Conservation (phyloP, 495 filamentous ascomycete species). For the Neurospora tetraspora region DNA sequence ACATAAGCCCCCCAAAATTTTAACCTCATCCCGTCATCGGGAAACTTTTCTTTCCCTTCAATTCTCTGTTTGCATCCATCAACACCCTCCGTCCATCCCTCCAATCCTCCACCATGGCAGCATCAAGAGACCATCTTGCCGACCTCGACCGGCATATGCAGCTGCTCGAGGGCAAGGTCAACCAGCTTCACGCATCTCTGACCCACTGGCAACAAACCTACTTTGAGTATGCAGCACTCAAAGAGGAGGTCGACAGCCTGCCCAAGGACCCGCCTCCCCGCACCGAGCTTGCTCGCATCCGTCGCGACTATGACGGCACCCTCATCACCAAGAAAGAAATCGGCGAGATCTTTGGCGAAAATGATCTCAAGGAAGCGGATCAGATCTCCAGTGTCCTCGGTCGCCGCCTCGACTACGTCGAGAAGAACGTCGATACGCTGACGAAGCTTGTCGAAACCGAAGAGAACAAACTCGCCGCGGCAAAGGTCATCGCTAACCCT, state of each 20-base stretch:
- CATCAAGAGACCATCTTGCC: conserved; percentile 35
- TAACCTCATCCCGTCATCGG: background rate
- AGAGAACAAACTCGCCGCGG: conserved; percentile 55
- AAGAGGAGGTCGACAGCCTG: conserved; percentile 58
- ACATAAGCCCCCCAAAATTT: background rate
- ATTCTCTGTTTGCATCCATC: background rate
- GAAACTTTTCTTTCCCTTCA: background rate
- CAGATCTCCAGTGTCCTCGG: conserved; percentile 63
- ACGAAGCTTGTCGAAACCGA: conserved; percentile 57
- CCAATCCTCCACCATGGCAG: conserved; percentile 12
- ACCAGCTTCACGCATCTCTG: conserved; percentile 64
- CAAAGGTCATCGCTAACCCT: conserved; percentile 32
- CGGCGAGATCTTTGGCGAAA: conserved; percentile 52
- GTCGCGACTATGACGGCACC: conserved; percentile 32
- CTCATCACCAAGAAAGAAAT: conserved; percentile 45
- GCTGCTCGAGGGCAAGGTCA: conserved; percentile 64
- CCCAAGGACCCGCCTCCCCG: conserved; percentile 41
- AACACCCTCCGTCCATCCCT: background rate
- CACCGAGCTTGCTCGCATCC: conserved; percentile 32
- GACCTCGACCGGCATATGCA: conserved; percentile 66
- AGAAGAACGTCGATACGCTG: conserved; percentile 62
- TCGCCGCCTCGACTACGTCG: conserved; percentile 77
- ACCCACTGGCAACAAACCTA: conserved; percentile 85
- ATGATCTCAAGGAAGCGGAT: conserved; percentile 35
- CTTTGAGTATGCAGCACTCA: conserved; percentile 80